phyloP scores from a whole-genome alignment of 768 basidiomycete species.

The Amanita thiersii region DNA sequence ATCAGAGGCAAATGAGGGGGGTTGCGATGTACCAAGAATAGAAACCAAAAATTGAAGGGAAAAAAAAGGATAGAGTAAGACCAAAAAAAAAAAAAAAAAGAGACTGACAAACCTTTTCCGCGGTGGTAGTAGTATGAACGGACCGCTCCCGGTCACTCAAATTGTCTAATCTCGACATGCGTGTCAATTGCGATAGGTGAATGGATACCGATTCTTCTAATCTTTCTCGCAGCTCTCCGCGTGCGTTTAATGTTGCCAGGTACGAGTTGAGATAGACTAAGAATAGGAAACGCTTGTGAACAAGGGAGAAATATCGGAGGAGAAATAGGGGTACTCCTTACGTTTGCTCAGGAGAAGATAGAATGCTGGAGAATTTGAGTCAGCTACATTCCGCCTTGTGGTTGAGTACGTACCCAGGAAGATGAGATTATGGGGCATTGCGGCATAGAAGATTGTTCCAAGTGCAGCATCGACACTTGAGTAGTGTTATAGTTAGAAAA shows the following conservation, averaged over 20 bases:
- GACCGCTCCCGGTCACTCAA: conserved; percentile 12
- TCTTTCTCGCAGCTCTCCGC: conserved; percentile 28
- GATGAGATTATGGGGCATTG: conserved; percentile 49
- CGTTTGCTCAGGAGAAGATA: conserved; percentile 47
- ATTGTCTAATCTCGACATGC: conserved; percentile 11
- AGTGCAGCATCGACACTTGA: conserved; percentile 36
- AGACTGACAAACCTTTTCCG: conserved; percentile 15
- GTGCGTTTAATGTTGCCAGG: conserved; percentile 44
- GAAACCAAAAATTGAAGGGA: too few relatives aligned
- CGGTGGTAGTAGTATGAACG: conserved; percentile 3
- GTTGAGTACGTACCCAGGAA: conserved; percentile 33
- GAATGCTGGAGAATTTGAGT: conserved; percentile 23
- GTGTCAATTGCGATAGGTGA: conserved; percentile 30
- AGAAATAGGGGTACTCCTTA: conserved; percentile 16
- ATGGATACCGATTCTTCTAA: conserved; percentile 30
- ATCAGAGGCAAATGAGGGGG: too few relatives aligned
- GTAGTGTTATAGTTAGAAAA: not conserved
- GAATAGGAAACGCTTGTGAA: not conserved
- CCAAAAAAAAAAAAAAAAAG: conserved; percentile 1
- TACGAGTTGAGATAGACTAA: conserved; percentile 52
- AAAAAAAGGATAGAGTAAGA: too few relatives aligned
- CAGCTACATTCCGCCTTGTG: not conserved
- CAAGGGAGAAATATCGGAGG: not conserved
- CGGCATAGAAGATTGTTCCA: conserved; percentile 36
- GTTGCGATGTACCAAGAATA: too few relatives aligned